Conservation (phyloP, 2,329 filamentous ascomycete species). For the Coccinonectria pachysandricola region DNA sequence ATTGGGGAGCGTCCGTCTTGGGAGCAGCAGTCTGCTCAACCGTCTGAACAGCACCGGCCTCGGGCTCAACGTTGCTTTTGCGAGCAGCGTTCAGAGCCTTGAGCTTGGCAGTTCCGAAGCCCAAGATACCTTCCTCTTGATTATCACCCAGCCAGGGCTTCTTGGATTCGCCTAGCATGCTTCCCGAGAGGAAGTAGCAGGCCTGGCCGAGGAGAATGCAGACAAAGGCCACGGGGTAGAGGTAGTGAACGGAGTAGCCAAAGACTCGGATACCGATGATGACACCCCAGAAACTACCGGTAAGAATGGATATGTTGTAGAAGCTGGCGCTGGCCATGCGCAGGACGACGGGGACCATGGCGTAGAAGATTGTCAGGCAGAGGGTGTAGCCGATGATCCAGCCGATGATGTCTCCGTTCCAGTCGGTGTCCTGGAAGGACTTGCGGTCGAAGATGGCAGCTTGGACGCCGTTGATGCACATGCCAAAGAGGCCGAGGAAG, state of each 20-base stretch:
- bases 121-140: slow-evolving; percentile 71
- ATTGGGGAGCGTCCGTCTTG: too few relatives aligned
- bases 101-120: slow-evolving; percentile 76
- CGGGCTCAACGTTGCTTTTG: slow-evolving; percentile 25
- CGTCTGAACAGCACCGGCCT: slow-evolving; percentile 12
- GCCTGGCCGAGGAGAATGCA: slow-evolving; percentile 79
- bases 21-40: too few relatives aligned
- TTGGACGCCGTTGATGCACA: slow-evolving; percentile 84
- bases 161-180: slow-evolving; percentile 71
- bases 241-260: slow-evolving; percentile 66
- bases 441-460: slow-evolving; percentile 83
- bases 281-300: slow-evolving; percentile 94
- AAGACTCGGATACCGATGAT: slow-evolving; percentile 88
- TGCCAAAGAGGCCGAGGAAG: slow-evolving; percentile 79
- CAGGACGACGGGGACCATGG: slow-evolving; percentile 74
- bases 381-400: slow-evolving; percentile 89
- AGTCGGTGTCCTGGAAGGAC: slow-evolving; percentile 54
- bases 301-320: slow-evolving; percentile 91
- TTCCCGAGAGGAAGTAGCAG: slow-evolving; percentile 78
- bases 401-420: slow-evolving; percentile 60
- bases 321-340: slow-evolving; percentile 87
- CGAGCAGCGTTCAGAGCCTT: slow-evolving; percentile 53
- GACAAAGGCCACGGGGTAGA: slow-evolving; percentile 94
- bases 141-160: slow-evolving; percentile 92
- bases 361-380: slow-evolving; percentile 76